Base-by-base conservation (phyloP, 2,329 filamentous ascomycete genomes). In the Aspergillus fijiensis region DNA sequence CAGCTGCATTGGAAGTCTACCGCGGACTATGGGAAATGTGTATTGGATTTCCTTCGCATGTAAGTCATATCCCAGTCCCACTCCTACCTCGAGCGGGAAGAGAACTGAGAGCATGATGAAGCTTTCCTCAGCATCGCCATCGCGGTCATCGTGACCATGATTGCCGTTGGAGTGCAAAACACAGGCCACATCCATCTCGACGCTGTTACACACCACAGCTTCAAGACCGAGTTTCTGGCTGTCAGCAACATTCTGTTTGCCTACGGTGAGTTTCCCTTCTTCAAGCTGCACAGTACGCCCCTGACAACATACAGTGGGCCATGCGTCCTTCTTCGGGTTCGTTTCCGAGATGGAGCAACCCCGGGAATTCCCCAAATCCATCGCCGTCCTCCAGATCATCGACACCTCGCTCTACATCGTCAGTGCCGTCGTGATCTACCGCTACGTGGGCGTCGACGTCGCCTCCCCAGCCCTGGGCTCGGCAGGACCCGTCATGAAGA, bases 211-310 rank as follows among this genome's bases (percentile, higher is more conserved):
- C 65, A 78, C 2, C 67, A 82, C 2, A 75, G 71, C 27, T 80
- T 89, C 60, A 76, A 79, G 29, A 78, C 83, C 21, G 85, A 78
- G 12, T 87, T 89, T 68, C 79, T 86, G 50, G 81, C 85, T 12
- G 81, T 89, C 57, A 82, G 80, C 67, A 90, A 90, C 76, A 90
- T 91, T 59, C 80, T 89, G 58, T 86, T 91, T 60, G 88, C 89
- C 58, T 91, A 88, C 76, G 80, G 85, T 72, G 66, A 11, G 67
- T 3, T 12, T 6, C 3, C 10, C 45, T 7, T 19, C 19, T 19
- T 19, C 19, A 19, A 19, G 19, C 21, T 11, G 25, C 49, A 51
- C 14, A 60, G 55, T 55, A 29, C 31, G 3, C 11, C 19, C 4
- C 31, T 19, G 10, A 14, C 9, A 10, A 16, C 42, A 10, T 16